phyloP scores from a whole-genome alignment of 192 early-diverging fungal species.

The Gorgonomyces haynaldii region DNA sequence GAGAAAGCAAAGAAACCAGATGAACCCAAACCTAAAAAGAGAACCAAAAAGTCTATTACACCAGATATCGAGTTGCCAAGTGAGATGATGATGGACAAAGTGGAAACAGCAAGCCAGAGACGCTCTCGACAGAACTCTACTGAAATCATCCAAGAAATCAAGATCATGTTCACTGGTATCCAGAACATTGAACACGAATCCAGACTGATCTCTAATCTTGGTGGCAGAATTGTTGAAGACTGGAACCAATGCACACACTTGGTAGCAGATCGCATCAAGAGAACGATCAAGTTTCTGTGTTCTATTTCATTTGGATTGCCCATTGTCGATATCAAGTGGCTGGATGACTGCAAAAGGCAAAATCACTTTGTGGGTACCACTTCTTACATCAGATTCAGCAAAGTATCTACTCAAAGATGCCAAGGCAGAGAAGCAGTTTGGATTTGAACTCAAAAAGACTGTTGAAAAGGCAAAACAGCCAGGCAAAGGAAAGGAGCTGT shows the following conservation, averaged over 20 bases:
- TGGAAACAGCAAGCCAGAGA: too few species aligned
- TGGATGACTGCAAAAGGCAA: conserved; percentile 29
- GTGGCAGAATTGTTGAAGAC: conserved; percentile 14
- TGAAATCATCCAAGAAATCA: too few species aligned
- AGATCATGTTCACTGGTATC: too few species aligned
- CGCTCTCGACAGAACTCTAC: too few species aligned
- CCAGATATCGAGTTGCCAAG: too few species aligned
- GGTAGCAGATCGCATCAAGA: conserved; percentile 29
- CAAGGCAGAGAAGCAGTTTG: conserved; percentile 22
- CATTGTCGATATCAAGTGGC: conserved; percentile 33
- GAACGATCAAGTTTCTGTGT: conserved; percentile 40
- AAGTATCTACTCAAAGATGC: conserved; percentile 32
- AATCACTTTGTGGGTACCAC: conserved; percentile 22
- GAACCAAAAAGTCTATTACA: too few species aligned
- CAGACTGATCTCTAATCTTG: too few species aligned
- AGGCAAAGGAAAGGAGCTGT: background rate
- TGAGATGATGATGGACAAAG: too few species aligned
- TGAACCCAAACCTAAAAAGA: too few species aligned
- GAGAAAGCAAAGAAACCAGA: too few species aligned
- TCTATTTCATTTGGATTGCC: conserved; percentile 29
- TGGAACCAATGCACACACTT: conserved; percentile 35
- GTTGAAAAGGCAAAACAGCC: conserved; percentile 4
- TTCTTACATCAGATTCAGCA: conserved; percentile 17
- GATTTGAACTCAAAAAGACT: conserved; percentile 20
- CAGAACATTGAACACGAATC: too few species aligned